Evolutionary conservation across 164 flowering plant species (phyloP).

Genomic region (Tetrastigma voinierianum): DNA sequence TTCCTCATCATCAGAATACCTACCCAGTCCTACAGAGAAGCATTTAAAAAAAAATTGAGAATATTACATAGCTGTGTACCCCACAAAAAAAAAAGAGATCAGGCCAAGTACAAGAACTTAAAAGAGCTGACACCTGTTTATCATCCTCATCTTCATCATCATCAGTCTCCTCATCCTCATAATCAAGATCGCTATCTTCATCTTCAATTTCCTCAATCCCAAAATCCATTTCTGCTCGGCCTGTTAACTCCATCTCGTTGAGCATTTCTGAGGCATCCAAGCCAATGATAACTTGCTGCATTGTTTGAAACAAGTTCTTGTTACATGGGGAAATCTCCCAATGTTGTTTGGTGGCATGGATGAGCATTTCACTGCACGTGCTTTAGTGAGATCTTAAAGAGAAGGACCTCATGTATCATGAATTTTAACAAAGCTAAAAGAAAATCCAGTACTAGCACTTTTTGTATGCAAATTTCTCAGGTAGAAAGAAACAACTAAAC

Average conservation of each 20-base stretch:
- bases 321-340: neutral
- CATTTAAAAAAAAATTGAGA: neutral
- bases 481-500: too few species aligned
- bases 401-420: neutral
- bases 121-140: conserved; percentile 27
- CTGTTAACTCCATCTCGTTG: conserved; percentile 65
- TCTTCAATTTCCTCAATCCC: conserved; percentile 68
- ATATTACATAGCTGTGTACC: neutral
- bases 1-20: conserved; percentile 63
- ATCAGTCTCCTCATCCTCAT: conserved; percentile 49
- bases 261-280: conserved; percentile 68
- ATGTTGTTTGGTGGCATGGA: too few species aligned
- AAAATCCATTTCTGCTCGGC: conserved; percentile 61
- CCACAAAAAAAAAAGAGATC: neutral
- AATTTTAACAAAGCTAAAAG: neutral
- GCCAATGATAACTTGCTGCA: conserved; percentile 93
- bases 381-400: neutral
- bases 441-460: too few species aligned
- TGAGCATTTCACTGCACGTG: neutral
- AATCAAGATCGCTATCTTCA: conserved; percentile 58
- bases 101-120: neutral
- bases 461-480: too few species aligned
- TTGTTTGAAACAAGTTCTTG: conserved; percentile 7
- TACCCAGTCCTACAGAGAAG: conserved; percentile 69
- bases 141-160: conserved; percentile 41